A percentile compares a stretch with the other conserved stretches of the same genome.
phyloP scores from a whole-genome alignment of 257 asterid species.

The Verbascum thapsus region DNA sequence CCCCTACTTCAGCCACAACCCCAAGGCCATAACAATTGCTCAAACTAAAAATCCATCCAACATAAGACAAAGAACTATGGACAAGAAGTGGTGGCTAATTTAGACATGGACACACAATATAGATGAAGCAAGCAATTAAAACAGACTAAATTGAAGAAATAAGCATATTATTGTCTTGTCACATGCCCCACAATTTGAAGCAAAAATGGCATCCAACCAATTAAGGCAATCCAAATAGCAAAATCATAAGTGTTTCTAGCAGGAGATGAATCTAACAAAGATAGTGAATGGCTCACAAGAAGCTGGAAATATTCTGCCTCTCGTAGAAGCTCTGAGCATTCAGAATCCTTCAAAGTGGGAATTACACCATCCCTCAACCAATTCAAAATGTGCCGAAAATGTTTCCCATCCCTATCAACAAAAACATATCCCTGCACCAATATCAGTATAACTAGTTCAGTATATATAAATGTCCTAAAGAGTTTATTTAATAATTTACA shows the following conservation, averaged over 20 bases:
- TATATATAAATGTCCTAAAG: background rate
- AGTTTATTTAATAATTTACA: constrained; percentile 16
- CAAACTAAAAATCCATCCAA: constrained; percentile 9
- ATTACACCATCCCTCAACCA: constrained; percentile 92
- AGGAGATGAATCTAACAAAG: constrained; percentile 8
- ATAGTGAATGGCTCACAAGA: constrained; percentile 56
- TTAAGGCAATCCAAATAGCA: constrained; percentile 3
- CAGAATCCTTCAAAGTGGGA: constrained; percentile 69
- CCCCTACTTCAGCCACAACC: constrained; percentile 21
- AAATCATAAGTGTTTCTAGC: constrained; percentile 13
- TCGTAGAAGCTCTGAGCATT: constrained; percentile 67
- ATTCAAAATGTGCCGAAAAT: constrained; percentile 85
- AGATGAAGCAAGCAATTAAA: constrained; percentile 6
- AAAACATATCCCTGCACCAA: constrained; percentile 81
- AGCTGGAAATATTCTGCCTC: constrained; percentile 96
- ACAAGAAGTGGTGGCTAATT: constrained; percentile 18
- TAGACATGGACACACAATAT: constrained; percentile 5
- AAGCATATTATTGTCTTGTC: constrained; percentile 8
- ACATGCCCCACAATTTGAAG: constrained; percentile 14
- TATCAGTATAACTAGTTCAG: constrained; percentile 27
- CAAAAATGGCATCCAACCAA: background rate
- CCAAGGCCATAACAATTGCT: constrained; percentile 14
- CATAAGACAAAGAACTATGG: constrained; percentile 1
- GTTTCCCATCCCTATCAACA: constrained; percentile 90
- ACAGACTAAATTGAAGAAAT: background rate